Evolutionary conservation across 768 basidiomycete species (phyloP).

Genomic region (Mycena latifolia): DNA sequence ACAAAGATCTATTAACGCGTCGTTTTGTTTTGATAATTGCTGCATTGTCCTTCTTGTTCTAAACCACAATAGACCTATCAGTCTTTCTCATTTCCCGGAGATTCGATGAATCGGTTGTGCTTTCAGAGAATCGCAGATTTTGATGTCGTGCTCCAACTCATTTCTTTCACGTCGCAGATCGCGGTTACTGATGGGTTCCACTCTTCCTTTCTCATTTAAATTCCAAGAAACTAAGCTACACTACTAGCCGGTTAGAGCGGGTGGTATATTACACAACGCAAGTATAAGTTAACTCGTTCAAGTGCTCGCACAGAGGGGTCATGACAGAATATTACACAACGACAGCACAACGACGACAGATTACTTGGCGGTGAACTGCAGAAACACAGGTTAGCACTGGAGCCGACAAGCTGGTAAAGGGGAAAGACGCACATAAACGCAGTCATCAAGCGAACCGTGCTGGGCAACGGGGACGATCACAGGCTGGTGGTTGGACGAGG

Average conservation of each 20-base stretch:
- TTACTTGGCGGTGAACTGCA: background rate
- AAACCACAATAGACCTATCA: conserved; percentile 16
- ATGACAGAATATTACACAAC: background rate
- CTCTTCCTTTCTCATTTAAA: conserved; percentile 12
- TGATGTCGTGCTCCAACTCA: too few relatives aligned
- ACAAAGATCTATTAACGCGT: conserved; percentile 16
- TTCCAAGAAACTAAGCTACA: conserved; percentile 17
- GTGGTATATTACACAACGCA: conserved; percentile 1
- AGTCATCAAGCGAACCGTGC: conserved; percentile 64
- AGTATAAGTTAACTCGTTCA: conserved; percentile 4
- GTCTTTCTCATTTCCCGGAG: background rate
- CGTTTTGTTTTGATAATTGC: conserved; percentile 29
- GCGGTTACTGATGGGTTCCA: too few relatives aligned
- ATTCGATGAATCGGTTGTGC: too few relatives aligned
- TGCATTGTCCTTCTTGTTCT: conserved; percentile 14
- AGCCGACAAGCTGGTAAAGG: background rate
- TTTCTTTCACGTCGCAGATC: too few relatives aligned
- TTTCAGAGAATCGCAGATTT: too few relatives aligned
- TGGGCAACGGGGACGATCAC: conserved; percentile 62
- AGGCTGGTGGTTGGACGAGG: conserved; percentile 63
- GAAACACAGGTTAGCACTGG: background rate
- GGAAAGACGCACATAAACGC: conserved; percentile 50
- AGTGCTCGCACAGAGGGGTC: conserved; percentile 2
- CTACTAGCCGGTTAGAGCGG: conserved; percentile 3
- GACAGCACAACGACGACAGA: too few relatives aligned